phyloP scores from a whole-genome alignment of 2,329 filamentous ascomycete species.

The Talaromyces sp. region DNA sequence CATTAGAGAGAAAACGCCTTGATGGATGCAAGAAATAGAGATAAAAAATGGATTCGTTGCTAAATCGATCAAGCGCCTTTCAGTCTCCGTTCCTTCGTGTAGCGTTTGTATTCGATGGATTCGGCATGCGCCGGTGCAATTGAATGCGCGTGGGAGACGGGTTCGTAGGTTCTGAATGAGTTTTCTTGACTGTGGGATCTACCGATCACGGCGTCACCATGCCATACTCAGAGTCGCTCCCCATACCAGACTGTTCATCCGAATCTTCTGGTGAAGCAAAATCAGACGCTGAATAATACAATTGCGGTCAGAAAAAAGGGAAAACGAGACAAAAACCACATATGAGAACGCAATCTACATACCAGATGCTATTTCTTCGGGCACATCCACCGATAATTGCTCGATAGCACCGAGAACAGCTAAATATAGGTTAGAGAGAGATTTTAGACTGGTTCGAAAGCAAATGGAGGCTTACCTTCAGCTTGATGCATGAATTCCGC shows the following conservation, averaged over 20 bases:
- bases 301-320: conserved; percentile 1
- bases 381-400: conserved; percentile 37
- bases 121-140: neutral
- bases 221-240: conserved; percentile 44
- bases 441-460: neutral
- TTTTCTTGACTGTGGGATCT: neutral
- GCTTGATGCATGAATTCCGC: conserved; percentile 33
- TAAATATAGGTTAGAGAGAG: conserved; percentile 24
- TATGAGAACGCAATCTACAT: conserved; percentile 25
- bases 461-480: conserved; percentile 32
- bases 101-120: neutral
- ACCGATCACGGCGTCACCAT: conserved; percentile 36
- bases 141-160: neutral
- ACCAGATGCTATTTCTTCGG: conserved; percentile 44
- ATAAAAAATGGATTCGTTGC: neutral
- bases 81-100: neutral
- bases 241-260: conserved; percentile 43
- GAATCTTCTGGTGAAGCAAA: conserved; percentile 42
- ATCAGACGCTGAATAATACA: conserved; percentile 37
- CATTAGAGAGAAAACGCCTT: conserved; percentile 17
- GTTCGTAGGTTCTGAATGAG: neutral
- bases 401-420: conserved; percentile 35
- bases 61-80: neutral
- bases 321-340: conserved; percentile 20
- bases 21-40: conserved; percentile 13